Conservation (phyloP, 2,329 filamentous ascomycete genomes). For the Apiospora malaysiana region DNA sequence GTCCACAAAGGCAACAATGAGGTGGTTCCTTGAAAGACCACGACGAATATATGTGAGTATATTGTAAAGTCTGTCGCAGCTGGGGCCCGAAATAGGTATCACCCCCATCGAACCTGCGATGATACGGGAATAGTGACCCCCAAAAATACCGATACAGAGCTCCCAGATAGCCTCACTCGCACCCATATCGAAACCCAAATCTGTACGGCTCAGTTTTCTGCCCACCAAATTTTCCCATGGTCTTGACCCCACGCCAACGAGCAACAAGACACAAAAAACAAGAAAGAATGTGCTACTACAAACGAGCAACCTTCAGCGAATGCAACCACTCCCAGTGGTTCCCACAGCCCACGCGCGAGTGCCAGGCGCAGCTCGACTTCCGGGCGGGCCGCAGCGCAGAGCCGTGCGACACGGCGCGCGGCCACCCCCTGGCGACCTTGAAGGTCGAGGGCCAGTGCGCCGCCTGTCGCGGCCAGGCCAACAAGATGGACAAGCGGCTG, state of each 20-base stretch:
- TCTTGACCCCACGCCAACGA: not conserved
- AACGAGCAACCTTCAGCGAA: slow-evolving; percentile 30
- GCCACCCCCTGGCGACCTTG: slow-evolving; percentile 31
- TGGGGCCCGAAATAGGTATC: not conserved
- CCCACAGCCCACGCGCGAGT: slow-evolving; percentile 25
- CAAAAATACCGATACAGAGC: not conserved
- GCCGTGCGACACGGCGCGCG: slow-evolving; percentile 29
- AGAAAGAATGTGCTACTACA: slow-evolving; percentile 36
- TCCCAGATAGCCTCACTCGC: not conserved
- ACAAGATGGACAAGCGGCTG: slow-evolving; percentile 19
- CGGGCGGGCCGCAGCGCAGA: slow-evolving; percentile 17
- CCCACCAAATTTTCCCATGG: no score
- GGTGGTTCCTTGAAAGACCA: not conserved
- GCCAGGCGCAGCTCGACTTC: slow-evolving; percentile 29
- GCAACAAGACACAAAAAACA: not conserved
- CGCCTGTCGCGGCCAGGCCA: slow-evolving; percentile 25
- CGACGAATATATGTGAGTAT: not conserved
- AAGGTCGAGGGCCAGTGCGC: slow-evolving; percentile 27
- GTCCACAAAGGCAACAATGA: slow-evolving; percentile 15
- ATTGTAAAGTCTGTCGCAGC: not conserved
- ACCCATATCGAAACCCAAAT: not conserved
- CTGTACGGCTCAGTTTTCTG: not conserved
- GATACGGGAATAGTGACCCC: not conserved
- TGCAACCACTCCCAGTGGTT: slow-evolving; percentile 36
- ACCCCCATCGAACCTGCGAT: not conserved